Evolutionary conservation across 1,284 basidiomycete species (phyloP).

Genomic region (Cutaneotrichosporon dermatis): DNA sequence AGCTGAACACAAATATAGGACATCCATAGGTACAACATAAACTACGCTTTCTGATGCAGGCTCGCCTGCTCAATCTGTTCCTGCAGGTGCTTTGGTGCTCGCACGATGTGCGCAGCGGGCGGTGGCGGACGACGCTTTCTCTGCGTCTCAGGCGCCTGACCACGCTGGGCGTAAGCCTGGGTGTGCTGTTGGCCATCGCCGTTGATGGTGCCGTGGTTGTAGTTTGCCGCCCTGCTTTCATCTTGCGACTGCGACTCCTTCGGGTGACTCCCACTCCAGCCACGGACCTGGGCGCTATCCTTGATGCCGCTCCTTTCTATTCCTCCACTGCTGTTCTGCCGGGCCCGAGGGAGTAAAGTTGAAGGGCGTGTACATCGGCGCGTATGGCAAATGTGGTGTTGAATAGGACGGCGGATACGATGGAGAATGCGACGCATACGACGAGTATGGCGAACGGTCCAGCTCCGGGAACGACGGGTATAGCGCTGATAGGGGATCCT

Average conservation of each 20-base stretch:
- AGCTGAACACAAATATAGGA: not conserved
- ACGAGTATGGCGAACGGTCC: not conserved
- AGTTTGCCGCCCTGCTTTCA: too few relatives aligned
- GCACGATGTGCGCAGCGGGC: constrained; percentile 7
- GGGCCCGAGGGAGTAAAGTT: too few relatives aligned
- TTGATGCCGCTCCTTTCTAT: too few relatives aligned
- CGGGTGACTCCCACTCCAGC: too few relatives aligned
- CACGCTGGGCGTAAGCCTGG: too few relatives aligned
- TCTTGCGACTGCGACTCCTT: too few relatives aligned
- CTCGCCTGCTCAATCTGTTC: not conserved
- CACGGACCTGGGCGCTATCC: too few relatives aligned
- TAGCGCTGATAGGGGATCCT: not conserved
- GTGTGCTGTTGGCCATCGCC: too few relatives aligned
- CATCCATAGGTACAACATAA: not conserved
- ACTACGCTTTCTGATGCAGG: not conserved
- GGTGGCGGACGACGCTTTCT: not conserved
- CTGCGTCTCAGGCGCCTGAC: not conserved
- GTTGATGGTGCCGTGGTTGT: too few relatives aligned
- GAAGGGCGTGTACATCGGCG: too few relatives aligned
- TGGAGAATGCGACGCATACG: not conserved
- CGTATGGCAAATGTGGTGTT: not conserved
- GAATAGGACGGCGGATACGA: not conserved
- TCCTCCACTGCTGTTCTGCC: too few relatives aligned
- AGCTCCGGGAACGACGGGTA: not conserved
- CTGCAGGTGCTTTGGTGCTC: constrained; percentile 1